Conservation (phyloP, 306 rosid species). For the Biancaea sappan region DNA sequence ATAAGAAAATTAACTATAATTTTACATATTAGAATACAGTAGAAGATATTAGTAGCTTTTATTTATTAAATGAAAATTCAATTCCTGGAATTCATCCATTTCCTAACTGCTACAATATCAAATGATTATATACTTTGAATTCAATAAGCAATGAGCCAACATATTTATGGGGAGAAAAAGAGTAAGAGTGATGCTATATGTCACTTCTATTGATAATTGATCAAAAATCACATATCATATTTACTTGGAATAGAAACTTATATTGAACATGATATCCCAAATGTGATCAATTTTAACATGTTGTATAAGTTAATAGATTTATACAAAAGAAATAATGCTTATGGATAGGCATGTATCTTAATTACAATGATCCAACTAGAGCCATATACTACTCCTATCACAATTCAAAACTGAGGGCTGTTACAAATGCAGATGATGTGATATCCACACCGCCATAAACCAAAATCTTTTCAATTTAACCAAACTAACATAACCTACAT, state of each 20-base stretch:
- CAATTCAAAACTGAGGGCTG: no score
- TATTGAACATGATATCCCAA: not conserved
- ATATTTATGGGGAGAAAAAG: conserved; percentile 3
- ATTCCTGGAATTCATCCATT: not conserved
- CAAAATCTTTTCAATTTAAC: no score
- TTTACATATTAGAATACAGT: not conserved
- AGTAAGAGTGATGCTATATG: conserved; percentile 7
- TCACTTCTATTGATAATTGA: conserved; percentile 1
- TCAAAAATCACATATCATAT: not conserved
- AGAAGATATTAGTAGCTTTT: not conserved
- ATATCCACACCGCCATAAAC: no score
- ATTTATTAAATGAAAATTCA: not conserved
- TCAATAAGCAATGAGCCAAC: conserved; percentile 8
- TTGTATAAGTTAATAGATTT: not conserved
- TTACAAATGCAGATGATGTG: no score
- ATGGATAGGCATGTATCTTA: not conserved
- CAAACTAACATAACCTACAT: no score
- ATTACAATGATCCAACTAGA: not conserved
- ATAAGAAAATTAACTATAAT: not conserved
- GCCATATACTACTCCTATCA: not conserved
- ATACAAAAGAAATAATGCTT: not conserved
- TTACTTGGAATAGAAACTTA: not conserved
- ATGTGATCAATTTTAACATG: not conserved
- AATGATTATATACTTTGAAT: not conserved
- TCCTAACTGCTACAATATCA: not conserved